Evolutionary conservation across 257 asterid genomes (phyloP), one percentile per base, ranked within the genome.

Genomic region (Petrea volubilis): DNA sequence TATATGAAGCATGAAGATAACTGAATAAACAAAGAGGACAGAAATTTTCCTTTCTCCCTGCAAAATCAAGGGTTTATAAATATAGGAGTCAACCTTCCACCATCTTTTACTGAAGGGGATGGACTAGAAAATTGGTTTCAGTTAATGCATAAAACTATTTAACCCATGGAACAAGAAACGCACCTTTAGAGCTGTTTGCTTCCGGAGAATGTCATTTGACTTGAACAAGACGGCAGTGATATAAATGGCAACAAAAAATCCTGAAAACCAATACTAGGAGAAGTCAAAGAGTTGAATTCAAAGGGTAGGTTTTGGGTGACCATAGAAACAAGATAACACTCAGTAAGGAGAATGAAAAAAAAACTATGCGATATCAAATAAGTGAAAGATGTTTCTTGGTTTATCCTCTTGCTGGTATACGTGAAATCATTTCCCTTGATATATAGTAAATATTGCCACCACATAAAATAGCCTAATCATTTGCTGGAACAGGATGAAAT

Each of bases 151-250:
- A 31, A 28, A 74, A 67, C 43, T 29, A 57, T 15, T 44, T 38
- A 55, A 36, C 29, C 61, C 63, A 68, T 38, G 44, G 24, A 72
- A 71, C 5, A 2, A 7, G 49, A 49, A 57, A 13, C 47, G 10
- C 63, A 91, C 97, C 97, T 91, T 91, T 36, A 91, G 82, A 74
- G 97, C 90, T 66, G 97, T 88, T 80, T 88, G 97, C 81, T 87
- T 91, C 85, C 87, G 84, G 38, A 91, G 83, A 76, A 91, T 87
- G 78, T 88, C 95, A 72, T 91, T 89, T 31, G 95, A 91, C 83
- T 88, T 88, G 79, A 88, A 82, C 89, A 91, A 72, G 86, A 86
- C 64, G 25, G 86, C 92, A 68, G 86, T 86, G 62, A 85, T 77
- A 84, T 89, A 91, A 64, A 89, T 84, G 56, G 90, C 80, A 71